These are phyloP conservation scores for Sporisorium exsertum DNA, from an alignment of 1,284 basidiomycete genomes.

Conservation along the genomic window DNA sequence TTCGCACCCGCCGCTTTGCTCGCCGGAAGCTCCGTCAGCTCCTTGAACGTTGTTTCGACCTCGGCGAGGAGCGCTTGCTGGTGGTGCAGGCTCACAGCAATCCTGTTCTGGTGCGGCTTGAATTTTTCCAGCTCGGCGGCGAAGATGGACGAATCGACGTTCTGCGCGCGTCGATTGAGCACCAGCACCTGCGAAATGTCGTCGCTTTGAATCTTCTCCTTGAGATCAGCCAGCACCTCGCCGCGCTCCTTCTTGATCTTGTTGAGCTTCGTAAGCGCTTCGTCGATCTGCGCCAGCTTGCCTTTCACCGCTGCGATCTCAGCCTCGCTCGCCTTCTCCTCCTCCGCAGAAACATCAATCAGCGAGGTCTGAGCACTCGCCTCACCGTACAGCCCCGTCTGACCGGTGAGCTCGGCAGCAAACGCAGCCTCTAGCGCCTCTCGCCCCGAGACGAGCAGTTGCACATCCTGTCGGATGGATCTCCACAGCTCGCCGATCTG, in stretches of 20 bases:
- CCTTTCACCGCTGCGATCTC: slow-evolving; percentile 38
- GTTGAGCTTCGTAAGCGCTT: slow-evolving; percentile 51
- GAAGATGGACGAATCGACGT: slow-evolving; percentile 87
- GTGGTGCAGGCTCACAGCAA: slow-evolving; percentile 80
- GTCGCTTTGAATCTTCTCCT: slow-evolving; percentile 95
- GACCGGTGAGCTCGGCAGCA: slow-evolving; percentile 70
- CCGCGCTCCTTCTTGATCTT: slow-evolving; percentile 76
- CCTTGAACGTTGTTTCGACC: slow-evolving; percentile 40
- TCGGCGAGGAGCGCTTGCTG: slow-evolving; percentile 77
- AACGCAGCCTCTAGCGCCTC: slow-evolving; percentile 80
- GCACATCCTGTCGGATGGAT: slow-evolving; percentile 78
- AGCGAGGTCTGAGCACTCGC: slow-evolving; percentile 29
- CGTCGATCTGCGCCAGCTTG: slow-evolving; percentile 55
- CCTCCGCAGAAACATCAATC: slow-evolving; percentile 52
- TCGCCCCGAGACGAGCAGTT: slow-evolving; percentile 74
- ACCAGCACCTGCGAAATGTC: slow-evolving; percentile 95
- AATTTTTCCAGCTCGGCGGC: slow-evolving; percentile 95
- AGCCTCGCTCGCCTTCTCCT: slow-evolving; percentile 43
- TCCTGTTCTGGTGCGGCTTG: slow-evolving; percentile 85
- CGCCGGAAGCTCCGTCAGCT: slow-evolving; percentile 37
- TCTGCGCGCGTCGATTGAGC: slow-evolving; percentile 86
- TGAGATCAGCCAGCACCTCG: slow-evolving; percentile 90
- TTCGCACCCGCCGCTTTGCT: slow-evolving; percentile 76
- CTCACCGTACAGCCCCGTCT: slow-evolving; percentile 39
- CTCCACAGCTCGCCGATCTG: slow-evolving; percentile 84